Conservation (phyloP, 805 yeast species). For the Barnettozyma sucrosica region DNA sequence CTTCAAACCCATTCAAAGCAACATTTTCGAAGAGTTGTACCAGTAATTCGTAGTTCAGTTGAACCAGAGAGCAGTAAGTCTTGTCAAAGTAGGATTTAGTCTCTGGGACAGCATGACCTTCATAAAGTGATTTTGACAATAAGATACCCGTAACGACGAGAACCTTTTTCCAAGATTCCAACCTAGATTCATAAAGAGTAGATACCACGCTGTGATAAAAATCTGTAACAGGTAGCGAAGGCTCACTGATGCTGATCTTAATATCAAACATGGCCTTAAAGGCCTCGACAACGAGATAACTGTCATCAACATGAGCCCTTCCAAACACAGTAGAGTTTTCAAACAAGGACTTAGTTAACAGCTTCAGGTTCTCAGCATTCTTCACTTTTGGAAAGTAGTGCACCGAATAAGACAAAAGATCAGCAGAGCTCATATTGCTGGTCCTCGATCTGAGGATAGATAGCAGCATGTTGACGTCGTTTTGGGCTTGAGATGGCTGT, state of each 20-base stretch:
- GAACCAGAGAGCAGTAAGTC: slow-evolving; percentile 29
- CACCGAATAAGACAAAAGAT: slow-evolving; percentile 34
- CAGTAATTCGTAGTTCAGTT: slow-evolving; percentile 29
- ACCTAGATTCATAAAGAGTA: slow-evolving; percentile 30
- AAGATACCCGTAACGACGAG: slow-evolving; percentile 39
- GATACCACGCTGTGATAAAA: slow-evolving; percentile 33
- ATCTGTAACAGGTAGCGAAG: slow-evolving; percentile 34
- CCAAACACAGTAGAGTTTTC: slow-evolving; percentile 31
- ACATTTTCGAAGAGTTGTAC: slow-evolving; percentile 5
- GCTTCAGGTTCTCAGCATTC: slow-evolving; percentile 35
- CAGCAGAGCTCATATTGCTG: slow-evolving; percentile 5
- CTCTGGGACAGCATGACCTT: slow-evolving; percentile 27
- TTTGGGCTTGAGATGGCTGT: slow-evolving; percentile 28
- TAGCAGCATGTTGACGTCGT: slow-evolving; percentile 26
- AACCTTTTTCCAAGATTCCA: slow-evolving; percentile 37
- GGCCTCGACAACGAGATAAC: slow-evolving; percentile 41
- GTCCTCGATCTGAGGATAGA: slow-evolving; percentile 11
- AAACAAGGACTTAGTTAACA: slow-evolving; percentile 36
- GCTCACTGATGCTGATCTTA: slow-evolving; percentile 39
- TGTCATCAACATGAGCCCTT: slow-evolving; percentile 16
- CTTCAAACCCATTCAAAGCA: slow-evolving; percentile 20
- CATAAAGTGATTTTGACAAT: slow-evolving; percentile 31
- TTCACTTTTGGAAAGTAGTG: slow-evolving; percentile 42
- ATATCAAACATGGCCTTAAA: slow-evolving; percentile 39
- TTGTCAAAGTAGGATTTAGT: slow-evolving; percentile 31